phyloP scores from a whole-genome alignment of 441 rosid species.

The Gossypium gossypioides region DNA sequence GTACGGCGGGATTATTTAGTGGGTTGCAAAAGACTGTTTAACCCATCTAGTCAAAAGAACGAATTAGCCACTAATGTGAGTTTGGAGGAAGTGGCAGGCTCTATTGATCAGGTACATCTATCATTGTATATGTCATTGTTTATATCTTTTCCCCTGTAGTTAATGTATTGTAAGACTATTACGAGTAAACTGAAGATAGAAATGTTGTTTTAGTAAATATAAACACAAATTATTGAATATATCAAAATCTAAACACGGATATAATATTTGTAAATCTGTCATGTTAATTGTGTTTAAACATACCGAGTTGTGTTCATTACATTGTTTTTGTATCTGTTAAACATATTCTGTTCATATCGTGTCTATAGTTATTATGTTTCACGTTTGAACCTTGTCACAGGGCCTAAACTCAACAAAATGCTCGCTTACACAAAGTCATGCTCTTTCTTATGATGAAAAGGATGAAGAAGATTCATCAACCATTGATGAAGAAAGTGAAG shows the following conservation, averaged over 20 bases:
- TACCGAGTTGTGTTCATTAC: not conserved
- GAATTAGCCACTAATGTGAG: slow-evolving; percentile 18
- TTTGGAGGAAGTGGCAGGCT: slow-evolving; percentile 19
- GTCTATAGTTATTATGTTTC: not conserved
- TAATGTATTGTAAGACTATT: not conserved
- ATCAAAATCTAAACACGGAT: too few relatives aligned
- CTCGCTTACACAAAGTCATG: not conserved
- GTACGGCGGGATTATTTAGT: slow-evolving; percentile 34
- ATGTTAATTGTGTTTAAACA: not conserved
- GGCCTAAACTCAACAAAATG: slow-evolving; percentile 17
- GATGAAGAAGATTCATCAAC: not conserved
- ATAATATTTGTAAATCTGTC: not conserved
- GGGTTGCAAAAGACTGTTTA: slow-evolving; percentile 33
- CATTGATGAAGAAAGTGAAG: not conserved
- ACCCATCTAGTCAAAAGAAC: slow-evolving; percentile 29
- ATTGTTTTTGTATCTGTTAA: not conserved
- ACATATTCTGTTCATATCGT: not conserved
- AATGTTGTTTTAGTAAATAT: not conserved
- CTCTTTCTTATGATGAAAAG: not conserved
- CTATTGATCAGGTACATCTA: slow-evolving; percentile 36
- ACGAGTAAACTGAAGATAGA: not conserved
- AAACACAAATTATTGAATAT: too few relatives aligned
- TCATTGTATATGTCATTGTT: not conserved
- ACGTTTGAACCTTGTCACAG: slow-evolving; percentile 20
- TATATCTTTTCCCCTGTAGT: not conserved